Base-by-base conservation (phyloP, 495 filamentous ascomycete genomes). In the Hapsidospora chrysogenum region DNA sequence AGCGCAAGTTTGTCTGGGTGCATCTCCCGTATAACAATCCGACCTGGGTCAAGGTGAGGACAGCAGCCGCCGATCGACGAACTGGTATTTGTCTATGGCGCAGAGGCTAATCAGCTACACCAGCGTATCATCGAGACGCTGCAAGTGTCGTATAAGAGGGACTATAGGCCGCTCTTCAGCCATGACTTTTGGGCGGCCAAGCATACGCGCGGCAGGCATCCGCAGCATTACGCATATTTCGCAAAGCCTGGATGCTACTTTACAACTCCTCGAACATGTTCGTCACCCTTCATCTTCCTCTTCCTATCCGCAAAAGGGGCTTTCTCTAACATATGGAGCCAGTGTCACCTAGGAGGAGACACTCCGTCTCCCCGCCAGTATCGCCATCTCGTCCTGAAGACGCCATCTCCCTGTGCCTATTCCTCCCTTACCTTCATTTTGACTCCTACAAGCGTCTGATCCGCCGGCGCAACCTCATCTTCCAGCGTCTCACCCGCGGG, bases 11-110 rank as follows among this genome's bases (percentile, higher is more conserved):
- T 23, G 60, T 70, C 36, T 80, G 75, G 76, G 67, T 78, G 25
- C 76, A 80, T 45, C 49, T 77, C 18, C 74, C 74, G 0, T 79
- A 67, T 39, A 79, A 68, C 3, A 72, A 78, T 48, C 66, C 75
- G 2, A 61, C 64, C 5, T 80, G 75, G 75, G 75, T 78, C 9
- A 70, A 67, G 46, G 63, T 65, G 45, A 36, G 17, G 45, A 41
- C n/a, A n/a, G n/a, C n/a, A n/a, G n/a, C n/a, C n/a, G n/a, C n/a
- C n/a, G n/a, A n/a, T n/a, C n/a, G n/a, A n/a, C n/a, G n/a, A n/a
- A n/a, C n/a, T n/a, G n/a, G n/a, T n/a, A n/a, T n/a, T n/a, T n/a
- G n/a, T n/a, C n/a, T n/a, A n/a, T n/a, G n/a, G n/a, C n/a, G n/a
- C n/a, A n/a, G n/a, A n/a, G n/a, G n/a, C n/a, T n/a, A n/a, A n/a